These are phyloP conservation scores for Lactifluus rugatus DNA, from an alignment of 768 basidiomycete species.

Conservation along the genomic window DNA sequence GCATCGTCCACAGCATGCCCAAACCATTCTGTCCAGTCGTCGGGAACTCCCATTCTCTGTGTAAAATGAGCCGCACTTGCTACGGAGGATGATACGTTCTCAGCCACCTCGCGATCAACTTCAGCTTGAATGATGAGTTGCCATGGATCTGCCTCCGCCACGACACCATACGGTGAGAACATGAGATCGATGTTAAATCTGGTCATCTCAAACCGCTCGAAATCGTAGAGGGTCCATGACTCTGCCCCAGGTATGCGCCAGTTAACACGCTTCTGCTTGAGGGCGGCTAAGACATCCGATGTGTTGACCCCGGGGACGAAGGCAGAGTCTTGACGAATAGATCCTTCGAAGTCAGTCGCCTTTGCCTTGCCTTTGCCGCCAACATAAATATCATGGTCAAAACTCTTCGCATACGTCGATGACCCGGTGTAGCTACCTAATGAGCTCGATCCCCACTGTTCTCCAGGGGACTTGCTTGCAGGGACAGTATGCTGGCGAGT, in stretches of 20 bases:
- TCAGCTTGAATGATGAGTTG: conserved; percentile 13
- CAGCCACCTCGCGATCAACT: not conserved
- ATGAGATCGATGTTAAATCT: conserved; percentile 12
- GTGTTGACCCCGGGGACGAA: not conserved
- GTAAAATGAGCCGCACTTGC: not conserved
- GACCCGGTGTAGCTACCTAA: not conserved
- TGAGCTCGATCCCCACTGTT: not conserved
- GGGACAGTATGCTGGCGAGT: not conserved
- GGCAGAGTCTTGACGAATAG: not conserved
- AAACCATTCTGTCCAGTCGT: conserved; percentile 15
- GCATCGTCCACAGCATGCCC: conserved; percentile 9
- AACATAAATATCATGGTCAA: not conserved
- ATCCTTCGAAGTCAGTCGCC: not conserved
- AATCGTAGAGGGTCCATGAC: conserved; percentile 15
- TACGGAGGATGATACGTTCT: not conserved
- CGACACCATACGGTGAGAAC: conserved; percentile 11
- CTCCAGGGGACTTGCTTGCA: not conserved
- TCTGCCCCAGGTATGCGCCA: conserved; percentile 13
- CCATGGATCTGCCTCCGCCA: conserved; percentile 12
- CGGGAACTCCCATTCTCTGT: not conserved
- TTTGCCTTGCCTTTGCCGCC: conserved; percentile 16
- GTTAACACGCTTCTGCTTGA: conserved; percentile 12
- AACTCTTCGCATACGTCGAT: not conserved
- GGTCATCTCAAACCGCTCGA: conserved; percentile 17
- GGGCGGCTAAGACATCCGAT: not conserved